These are phyloP conservation scores for Boletus albobrunnescens DNA, from an alignment of 1,284 basidiomycete genomes.

Conservation along the genomic window DNA sequence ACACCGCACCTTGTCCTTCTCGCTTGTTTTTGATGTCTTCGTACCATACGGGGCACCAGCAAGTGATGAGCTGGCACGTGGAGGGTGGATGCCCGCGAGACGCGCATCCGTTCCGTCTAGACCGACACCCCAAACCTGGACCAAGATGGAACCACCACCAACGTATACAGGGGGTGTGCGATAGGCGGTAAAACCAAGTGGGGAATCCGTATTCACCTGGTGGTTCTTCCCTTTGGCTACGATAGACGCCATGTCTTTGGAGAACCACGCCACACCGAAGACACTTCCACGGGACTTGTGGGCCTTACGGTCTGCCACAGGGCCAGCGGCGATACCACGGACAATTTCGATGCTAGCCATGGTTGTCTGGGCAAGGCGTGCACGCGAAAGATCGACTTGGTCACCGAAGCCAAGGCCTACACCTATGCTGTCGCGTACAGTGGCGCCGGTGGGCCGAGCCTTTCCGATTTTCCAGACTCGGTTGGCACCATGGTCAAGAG, in stretches of 20 bases:
- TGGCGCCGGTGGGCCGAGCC: constrained; percentile 7
- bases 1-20: constrained; percentile 27
- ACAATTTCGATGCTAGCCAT: constrained; percentile 84
- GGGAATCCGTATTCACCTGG: constrained; percentile 27
- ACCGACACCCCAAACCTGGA: constrained; percentile 83
- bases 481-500: constrained; percentile 11
- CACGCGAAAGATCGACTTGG: constrained; percentile 64
- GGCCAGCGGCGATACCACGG: constrained; percentile 48
- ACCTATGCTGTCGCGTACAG: constrained; percentile 26
- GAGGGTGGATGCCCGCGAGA: constrained; percentile 45
- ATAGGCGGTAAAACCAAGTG: constrained; percentile 59
- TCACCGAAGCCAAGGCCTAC: constrained; percentile 38
- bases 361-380: constrained; percentile 75
- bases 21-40: constrained; percentile 29
- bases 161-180: constrained; percentile 73
- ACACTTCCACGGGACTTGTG: constrained; percentile 23
- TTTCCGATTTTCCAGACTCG: constrained; percentile 29
- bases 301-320: constrained; percentile 14
- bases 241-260: constrained; percentile 21
- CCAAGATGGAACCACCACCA: constrained; percentile 61
- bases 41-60: constrained; percentile 24
- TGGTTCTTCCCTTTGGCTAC: constrained; percentile 9
- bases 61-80: constrained; percentile 11
- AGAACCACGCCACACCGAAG: constrained; percentile 32
- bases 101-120: constrained; percentile 69